These are phyloP conservation scores for Friedmanniomyces simplex DNA, from an alignment of 495 filamentous ascomycete species.

Conservation along the genomic window DNA sequence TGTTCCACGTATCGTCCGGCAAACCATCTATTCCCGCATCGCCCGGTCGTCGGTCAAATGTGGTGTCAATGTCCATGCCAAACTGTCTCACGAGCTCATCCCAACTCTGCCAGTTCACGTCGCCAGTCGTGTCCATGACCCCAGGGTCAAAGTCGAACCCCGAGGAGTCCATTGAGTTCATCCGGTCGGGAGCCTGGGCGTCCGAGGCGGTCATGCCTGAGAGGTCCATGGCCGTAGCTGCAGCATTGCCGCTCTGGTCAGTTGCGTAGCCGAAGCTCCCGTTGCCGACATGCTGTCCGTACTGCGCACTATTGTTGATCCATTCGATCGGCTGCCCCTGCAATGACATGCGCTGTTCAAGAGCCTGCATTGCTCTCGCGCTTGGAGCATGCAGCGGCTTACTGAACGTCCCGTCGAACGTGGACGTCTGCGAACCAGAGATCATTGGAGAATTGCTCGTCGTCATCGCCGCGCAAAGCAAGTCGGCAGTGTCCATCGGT, in stretches of 20 bases:
- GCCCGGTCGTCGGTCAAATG: conserved; percentile 1
- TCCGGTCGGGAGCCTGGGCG: background rate
- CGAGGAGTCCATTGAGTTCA: conserved; percentile 6
- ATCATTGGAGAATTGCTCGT: background rate
- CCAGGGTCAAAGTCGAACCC: conserved; percentile 1
- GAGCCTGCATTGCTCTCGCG: background rate
- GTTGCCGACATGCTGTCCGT: background rate
- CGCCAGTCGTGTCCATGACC: conserved; percentile 7
- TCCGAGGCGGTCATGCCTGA: background rate
- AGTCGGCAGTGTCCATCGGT: background rate
- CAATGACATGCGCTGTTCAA: no score
- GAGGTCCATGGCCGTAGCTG: background rate
- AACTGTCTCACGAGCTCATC: conserved; percentile 24
- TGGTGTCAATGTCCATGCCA: conserved; percentile 21
- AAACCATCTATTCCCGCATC: background rate
- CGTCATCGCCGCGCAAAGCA: background rate
- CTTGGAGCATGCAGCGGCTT: background rate
- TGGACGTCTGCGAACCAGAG: background rate
- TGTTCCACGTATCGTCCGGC: background rate
- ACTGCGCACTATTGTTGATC: background rate
- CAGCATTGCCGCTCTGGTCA: background rate
- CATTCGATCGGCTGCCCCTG: no score
- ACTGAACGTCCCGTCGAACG: background rate
- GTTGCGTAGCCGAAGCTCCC: background rate
- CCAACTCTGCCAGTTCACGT: conserved; percentile 22